Evolutionary conservation across 163 green algal species (phyloP).

Genomic region (Scenedesmus sp.): DNA sequence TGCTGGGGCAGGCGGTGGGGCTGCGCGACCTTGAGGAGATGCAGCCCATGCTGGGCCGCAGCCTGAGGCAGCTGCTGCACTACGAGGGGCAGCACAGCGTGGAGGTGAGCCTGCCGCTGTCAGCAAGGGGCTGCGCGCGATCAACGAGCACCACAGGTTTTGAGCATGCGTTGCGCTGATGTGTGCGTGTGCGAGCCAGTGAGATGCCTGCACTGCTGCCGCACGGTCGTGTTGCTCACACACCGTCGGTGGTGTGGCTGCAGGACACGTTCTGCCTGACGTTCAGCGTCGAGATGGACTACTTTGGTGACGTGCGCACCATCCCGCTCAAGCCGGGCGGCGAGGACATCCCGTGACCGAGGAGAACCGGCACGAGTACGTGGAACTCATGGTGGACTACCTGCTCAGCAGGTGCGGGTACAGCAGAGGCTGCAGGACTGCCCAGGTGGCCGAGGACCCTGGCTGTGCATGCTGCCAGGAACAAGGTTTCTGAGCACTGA

Average conservation of each 20-base stretch:
- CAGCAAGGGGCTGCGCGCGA: neutral
- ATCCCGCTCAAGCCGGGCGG: slow-evolving; percentile 77
- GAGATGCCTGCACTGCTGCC: neutral
- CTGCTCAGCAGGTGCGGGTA: slow-evolving; percentile 72
- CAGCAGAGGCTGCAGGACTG: neutral
- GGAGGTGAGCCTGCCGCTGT: slow-evolving; percentile 28
- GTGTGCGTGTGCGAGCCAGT: too few species aligned
- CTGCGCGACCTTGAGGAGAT: slow-evolving; percentile 93
- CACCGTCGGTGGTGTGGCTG: slow-evolving; percentile 49
- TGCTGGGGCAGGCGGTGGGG: slow-evolving; percentile 77
- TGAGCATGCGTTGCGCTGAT: neutral
- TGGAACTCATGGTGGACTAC: slow-evolving; percentile 88
- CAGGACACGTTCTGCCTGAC: slow-evolving; percentile 90
- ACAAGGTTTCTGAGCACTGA: neutral
- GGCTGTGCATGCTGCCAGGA: too few species aligned
- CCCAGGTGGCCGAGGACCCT: too few species aligned
- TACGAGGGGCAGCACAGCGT: slow-evolving; percentile 64
- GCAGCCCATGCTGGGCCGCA: slow-evolving; percentile 83
- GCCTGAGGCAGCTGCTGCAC: slow-evolving; percentile 73
- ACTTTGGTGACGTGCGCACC: slow-evolving; percentile 64
- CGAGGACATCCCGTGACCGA: slow-evolving; percentile 86
- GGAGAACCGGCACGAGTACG: slow-evolving; percentile 91
- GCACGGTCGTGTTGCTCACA: neutral
- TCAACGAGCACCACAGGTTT: neutral
- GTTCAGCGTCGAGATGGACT: slow-evolving; percentile 78